Conservation (phyloP, 148 eudicot genomes). For the Dysphania ambrosioides region DNA sequence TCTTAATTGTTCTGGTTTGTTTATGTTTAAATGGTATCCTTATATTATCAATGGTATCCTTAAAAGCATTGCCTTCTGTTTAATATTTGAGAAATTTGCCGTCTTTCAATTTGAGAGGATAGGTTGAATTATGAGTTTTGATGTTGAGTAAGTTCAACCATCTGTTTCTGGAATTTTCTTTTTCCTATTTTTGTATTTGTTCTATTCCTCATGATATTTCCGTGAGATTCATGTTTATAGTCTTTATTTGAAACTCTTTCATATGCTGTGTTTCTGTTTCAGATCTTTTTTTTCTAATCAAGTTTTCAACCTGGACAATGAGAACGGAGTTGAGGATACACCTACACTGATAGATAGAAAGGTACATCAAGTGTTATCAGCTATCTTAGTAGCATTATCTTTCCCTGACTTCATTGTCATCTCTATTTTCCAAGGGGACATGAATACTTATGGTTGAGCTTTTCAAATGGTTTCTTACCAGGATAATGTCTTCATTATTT, state of each 20-base stretch:
- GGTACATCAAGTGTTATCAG: slow-evolving; percentile 38
- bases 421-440: not conserved
- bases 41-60: not conserved
- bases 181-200: not conserved
- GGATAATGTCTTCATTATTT: slow-evolving; percentile 97
- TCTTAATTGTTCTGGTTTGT: not conserved
- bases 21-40: not conserved
- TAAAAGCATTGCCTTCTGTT: not conserved
- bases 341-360: slow-evolving; percentile 86
- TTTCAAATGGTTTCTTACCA: slow-evolving; percentile 27
- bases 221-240: not conserved
- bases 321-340: slow-evolving; percentile 78
- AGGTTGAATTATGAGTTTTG: not conserved
- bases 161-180: not conserved
- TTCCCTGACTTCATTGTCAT: slow-evolving; percentile 8
- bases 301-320: slow-evolving; percentile 83
- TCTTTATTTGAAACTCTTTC: slow-evolving; percentile 11
- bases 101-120: not conserved
- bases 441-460: slow-evolving; percentile 7
- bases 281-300: slow-evolving; percentile 90
- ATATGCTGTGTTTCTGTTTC: slow-evolving; percentile 23
- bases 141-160: not conserved
- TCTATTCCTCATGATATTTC: not conserved
- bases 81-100: not conserved
- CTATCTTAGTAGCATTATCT: slow-evolving; percentile 3